A percentile compares a stretch with the other conserved stretches of the same genome.
Conservation (phyloP, 176 grass and related monocot genomes). For the Aegilops longissima region DNA sequence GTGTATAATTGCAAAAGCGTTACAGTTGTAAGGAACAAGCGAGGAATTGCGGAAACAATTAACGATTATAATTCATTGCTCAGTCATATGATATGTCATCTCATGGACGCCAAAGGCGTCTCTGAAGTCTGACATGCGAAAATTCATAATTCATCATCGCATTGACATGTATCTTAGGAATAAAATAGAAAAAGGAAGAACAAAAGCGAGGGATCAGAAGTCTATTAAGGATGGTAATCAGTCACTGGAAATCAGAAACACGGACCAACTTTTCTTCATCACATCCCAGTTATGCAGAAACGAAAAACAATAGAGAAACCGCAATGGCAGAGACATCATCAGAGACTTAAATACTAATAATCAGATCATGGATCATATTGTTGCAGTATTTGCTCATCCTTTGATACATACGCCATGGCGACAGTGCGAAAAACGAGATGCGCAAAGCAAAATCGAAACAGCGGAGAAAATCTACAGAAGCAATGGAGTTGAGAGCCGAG, state of each 20-base stretch:
- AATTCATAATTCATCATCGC: slow-evolving; percentile 52
- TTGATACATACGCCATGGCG: not conserved
- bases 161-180: not conserved
- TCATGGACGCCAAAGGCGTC: slow-evolving; percentile 54
- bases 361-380: slow-evolving; percentile 68
- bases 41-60: no score
- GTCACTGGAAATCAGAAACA: slow-evolving; percentile 72
- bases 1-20: no score
- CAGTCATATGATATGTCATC: slow-evolving; percentile 49
- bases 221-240: slow-evolving; percentile 26
- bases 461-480: not conserved
- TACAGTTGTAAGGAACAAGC: no score
- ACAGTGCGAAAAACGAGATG: not conserved
- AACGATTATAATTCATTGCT: slow-evolving; percentile 12
- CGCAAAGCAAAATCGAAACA: not conserved
- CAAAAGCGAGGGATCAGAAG: slow-evolving; percentile 33
- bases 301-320: not conserved
- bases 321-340: slow-evolving; percentile 21
- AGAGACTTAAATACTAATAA: slow-evolving; percentile 80
- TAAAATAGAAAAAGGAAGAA: not conserved
- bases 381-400: slow-evolving; percentile 69
- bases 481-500: not conserved
- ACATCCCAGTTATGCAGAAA: not conserved
- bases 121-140: slow-evolving; percentile 81
- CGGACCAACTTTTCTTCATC: slow-evolving; percentile 74